phyloP scores from a whole-genome alignment of 2,329 filamentous ascomycete species.

The Leptographium flavum region DNA sequence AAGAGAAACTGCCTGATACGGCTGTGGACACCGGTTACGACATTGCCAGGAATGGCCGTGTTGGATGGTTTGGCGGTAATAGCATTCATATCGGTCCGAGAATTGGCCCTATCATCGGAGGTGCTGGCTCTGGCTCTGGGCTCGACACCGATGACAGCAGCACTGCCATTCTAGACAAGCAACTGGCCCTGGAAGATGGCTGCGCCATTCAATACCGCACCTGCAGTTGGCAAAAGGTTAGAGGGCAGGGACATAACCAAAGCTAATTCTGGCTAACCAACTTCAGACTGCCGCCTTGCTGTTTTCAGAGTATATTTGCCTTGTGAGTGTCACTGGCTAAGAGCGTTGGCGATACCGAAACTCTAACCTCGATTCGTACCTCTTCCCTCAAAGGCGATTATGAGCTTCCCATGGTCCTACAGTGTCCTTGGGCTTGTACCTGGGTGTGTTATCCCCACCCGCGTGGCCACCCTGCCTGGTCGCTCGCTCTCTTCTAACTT shows the following conservation, averaged over 20 bases:
- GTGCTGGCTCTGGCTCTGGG: constrained; percentile 17
- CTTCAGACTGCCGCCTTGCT: constrained; percentile 69
- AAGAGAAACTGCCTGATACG: not conserved
- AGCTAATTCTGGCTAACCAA: not conserved
- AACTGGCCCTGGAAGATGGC: constrained; percentile 62
- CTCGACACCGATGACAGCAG: constrained; percentile 32
- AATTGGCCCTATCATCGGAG: constrained; percentile 33
- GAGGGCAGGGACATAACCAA: constrained; percentile 10
- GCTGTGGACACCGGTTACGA: constrained; percentile 4
- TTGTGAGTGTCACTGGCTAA: constrained; percentile 25
- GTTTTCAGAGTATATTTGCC: constrained; percentile 90
- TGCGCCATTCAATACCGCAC: constrained; percentile 83
- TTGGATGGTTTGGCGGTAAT: constrained; percentile 24
- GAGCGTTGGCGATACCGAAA: not conserved
- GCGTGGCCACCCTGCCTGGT: constrained; percentile 2
- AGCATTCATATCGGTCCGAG: constrained; percentile 33
- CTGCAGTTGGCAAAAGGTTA: constrained; percentile 81
- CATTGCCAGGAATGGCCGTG: constrained; percentile 13
- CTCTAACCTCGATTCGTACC: too few relatives aligned
- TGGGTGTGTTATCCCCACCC: constrained; percentile 26
- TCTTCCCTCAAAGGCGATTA: constrained; percentile 49
- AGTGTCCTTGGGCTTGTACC: constrained; percentile 76
- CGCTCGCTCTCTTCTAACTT: constrained; percentile 7
- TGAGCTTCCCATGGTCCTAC: constrained; percentile 94
- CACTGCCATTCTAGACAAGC: constrained; percentile 39